phyloP scores from a whole-genome alignment of 257 asterid genomes.

The Nicotiana obtusifolia region DNA sequence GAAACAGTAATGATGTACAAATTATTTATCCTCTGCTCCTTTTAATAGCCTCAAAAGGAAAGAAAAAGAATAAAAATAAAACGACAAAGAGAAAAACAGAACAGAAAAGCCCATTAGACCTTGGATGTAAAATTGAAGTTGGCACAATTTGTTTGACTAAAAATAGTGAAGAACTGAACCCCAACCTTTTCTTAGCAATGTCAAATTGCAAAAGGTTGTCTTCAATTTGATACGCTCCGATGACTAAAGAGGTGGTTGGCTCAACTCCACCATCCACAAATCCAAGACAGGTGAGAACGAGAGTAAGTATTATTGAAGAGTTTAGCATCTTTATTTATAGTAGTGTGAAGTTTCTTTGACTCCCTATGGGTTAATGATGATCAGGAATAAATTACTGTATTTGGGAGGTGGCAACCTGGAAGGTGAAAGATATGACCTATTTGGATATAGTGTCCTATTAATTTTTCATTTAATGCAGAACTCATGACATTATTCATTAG shows the following conservation, averaged over 20 bases:
- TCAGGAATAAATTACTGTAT: no score
- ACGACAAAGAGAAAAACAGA: background rate
- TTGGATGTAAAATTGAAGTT: no score
- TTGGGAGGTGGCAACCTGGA: no score
- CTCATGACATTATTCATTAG: background rate
- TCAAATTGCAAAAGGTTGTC: constrained; percentile 47
- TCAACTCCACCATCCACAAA: constrained; percentile 21
- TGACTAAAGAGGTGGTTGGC: constrained; percentile 22
- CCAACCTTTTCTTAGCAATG: constrained; percentile 34
- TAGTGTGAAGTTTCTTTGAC: no score
- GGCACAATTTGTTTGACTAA: background rate
- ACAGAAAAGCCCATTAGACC: background rate
- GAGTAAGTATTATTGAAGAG: no score
- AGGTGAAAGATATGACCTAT: no score
- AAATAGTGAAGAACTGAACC: constrained; percentile 23
- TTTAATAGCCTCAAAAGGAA: no score
- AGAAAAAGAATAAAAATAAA: no score
- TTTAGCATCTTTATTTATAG: no score
- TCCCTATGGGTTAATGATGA: no score
- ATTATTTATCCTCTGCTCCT: no score
- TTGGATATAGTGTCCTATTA: background rate
- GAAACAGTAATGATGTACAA: no score
- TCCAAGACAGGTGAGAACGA: constrained; percentile 11
- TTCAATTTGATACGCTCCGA: constrained; percentile 44
- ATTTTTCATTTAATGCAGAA: background rate